Evolutionary conservation across 2,329 filamentous ascomycete genomes (phyloP).

Genomic region (Ceratocystis harringtonii): DNA sequence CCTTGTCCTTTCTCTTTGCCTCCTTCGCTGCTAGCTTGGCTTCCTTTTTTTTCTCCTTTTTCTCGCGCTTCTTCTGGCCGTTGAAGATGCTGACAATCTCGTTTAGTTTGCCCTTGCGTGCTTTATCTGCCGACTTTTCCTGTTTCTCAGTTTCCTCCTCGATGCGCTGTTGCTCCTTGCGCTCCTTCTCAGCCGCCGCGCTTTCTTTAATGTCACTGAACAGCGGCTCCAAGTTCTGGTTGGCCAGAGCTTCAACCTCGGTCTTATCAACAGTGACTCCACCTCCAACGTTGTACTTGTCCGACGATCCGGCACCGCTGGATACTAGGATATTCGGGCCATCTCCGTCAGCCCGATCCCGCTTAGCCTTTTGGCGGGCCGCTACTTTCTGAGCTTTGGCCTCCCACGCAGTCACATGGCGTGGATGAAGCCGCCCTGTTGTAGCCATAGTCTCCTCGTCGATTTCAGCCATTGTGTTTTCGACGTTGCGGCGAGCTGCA

Average conservation of each 20-base stretch:
- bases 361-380: slow-evolving; percentile 33
- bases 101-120: slow-evolving; percentile 43
- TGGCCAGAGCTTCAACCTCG: slow-evolving; percentile 9
- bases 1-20: slow-evolving; percentile 21
- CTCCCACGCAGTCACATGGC: slow-evolving; percentile 63
- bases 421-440: slow-evolving; percentile 57
- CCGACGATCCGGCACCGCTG: slow-evolving; percentile 1
- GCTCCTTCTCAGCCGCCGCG: slow-evolving; percentile 28
- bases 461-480: slow-evolving; percentile 59
- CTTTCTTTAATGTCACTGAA: slow-evolving; percentile 22
- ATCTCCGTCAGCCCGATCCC: slow-evolving; percentile 22
- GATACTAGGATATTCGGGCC: background rate
- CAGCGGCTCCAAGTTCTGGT: slow-evolving; percentile 29
- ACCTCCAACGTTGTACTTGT: slow-evolving; percentile 11
- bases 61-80: slow-evolving; percentile 47
- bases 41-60: slow-evolving; percentile 41
- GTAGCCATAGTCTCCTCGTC: slow-evolving; percentile 41
- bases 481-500: slow-evolving; percentile 74
- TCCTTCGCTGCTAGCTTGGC: slow-evolving; percentile 34
- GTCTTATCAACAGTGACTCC: slow-evolving; percentile 9
- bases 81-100: slow-evolving; percentile 48
- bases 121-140: slow-evolving; percentile 64
- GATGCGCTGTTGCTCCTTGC: slow-evolving; percentile 56
- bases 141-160: slow-evolving; percentile 65
- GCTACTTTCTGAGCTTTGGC: slow-evolving; percentile 57